Conservation (phyloP, 495 filamentous ascomycete genomes). For the Echria macrotheca region DNA sequence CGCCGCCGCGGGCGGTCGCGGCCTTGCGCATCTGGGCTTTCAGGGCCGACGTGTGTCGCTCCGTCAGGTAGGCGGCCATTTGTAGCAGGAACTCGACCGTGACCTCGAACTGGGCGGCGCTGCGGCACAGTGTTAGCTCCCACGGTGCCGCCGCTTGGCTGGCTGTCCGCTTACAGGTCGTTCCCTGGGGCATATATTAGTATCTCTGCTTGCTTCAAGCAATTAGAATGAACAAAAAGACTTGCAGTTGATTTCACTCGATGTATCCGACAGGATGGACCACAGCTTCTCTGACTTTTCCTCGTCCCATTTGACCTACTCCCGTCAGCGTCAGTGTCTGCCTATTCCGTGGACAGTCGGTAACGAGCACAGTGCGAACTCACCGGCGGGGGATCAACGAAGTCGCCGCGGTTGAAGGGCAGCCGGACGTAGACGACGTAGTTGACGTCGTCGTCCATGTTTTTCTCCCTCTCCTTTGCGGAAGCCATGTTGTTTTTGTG, state of each 20-base stretch:
- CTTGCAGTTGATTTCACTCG: slow-evolving; percentile 79
- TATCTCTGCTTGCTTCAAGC: too few relatives aligned
- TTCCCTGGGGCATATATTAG: slow-evolving; percentile 77
- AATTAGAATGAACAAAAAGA: slow-evolving; percentile 16
- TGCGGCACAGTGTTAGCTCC: slow-evolving; percentile 26
- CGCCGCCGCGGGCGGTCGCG: slow-evolving; percentile 32
- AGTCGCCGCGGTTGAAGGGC: slow-evolving; percentile 80
- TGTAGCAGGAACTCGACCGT: slow-evolving; percentile 84
- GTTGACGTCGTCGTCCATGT: slow-evolving; percentile 33
- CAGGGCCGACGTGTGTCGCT: slow-evolving; percentile 82
- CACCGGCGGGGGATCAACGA: slow-evolving; percentile 85
- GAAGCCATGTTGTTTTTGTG: not conserved
- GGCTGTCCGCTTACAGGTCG: slow-evolving; percentile 55
- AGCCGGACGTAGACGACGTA: slow-evolving; percentile 81
- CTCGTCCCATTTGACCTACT: slow-evolving; percentile 55
- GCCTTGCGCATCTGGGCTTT: slow-evolving; percentile 85
- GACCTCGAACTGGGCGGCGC: slow-evolving; percentile 52
- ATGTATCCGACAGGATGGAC: slow-evolving; percentile 78
- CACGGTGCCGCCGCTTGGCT: not conserved
- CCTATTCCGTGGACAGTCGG: not conserved
- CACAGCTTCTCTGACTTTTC: slow-evolving; percentile 84
- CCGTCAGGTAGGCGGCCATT: slow-evolving; percentile 91
- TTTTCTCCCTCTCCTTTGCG: slow-evolving; percentile 15
- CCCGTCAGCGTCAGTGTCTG: slow-evolving; percentile 4
- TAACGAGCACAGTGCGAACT: slow-evolving; percentile 24